Evolutionary conservation across 1,139 yeast genomes (phyloP).

Genomic region (Yamadazyma triangularis): DNA sequence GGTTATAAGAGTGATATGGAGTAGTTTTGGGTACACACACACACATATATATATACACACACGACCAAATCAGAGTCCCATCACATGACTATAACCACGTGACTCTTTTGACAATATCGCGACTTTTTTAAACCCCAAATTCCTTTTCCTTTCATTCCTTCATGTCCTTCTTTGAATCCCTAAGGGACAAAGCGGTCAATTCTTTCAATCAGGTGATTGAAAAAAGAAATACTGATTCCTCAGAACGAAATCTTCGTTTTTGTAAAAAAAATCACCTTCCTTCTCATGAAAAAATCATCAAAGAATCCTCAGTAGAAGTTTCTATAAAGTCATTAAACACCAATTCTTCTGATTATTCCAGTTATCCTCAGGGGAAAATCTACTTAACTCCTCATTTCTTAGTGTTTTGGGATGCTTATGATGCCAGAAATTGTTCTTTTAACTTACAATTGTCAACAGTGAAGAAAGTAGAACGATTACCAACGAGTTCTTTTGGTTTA

Average conservation of each 20-base stretch:
- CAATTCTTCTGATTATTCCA: conserved; percentile 20
- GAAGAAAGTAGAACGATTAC: conserved; percentile 81
- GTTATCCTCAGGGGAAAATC: conserved; percentile 53
- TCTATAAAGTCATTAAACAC: conserved; percentile 39
- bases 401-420: conserved; percentile 68
- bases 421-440: conserved; percentile 63
- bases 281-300: conserved; percentile 58
- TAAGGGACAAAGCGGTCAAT: conserved; percentile 45
- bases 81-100: no score
- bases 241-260: conserved; percentile 65
- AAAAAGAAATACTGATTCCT: conserved; percentile 27
- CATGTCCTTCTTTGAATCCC: conserved; percentile 51
- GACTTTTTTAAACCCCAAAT: no score
- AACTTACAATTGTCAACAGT: conserved; percentile 72
- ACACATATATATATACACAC: no score
- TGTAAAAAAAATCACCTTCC: conserved; percentile 68
- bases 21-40: no score
- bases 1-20: no score
- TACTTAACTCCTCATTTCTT: conserved; percentile 71
- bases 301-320: conserved; percentile 68
- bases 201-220: conserved; percentile 42
- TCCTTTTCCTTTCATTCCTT: no score
- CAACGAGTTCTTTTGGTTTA: conserved; percentile 72
- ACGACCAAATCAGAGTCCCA: no score
- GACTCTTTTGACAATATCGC: no score